Conservation (phyloP, 2,329 filamentous ascomycete genomes). For the Trichoderma pleuroti region DNA sequence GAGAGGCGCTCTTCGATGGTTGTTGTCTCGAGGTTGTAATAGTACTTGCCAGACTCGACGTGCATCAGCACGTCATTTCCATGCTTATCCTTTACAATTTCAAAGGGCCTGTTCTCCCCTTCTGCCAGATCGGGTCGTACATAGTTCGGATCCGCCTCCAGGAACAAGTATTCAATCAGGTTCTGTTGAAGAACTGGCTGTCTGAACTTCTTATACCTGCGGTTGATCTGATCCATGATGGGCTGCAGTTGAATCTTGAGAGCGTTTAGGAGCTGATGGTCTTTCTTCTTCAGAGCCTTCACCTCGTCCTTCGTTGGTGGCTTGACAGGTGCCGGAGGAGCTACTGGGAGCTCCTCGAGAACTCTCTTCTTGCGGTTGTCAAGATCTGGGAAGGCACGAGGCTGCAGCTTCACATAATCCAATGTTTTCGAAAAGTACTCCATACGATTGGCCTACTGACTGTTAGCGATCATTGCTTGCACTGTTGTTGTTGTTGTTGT, state of each 20-base stretch:
- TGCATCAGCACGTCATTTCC: conserved; percentile 75
- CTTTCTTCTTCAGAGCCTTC: conserved; percentile 74
- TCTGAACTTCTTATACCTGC: conserved; percentile 84
- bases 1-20: conserved; percentile 95
- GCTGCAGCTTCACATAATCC: conserved; percentile 72
- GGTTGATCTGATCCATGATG: conserved; percentile 95
- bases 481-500: too few species aligned
- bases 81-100: conserved; percentile 74
- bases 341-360: conserved; percentile 71
- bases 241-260: conserved; percentile 88
- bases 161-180: conserved; percentile 76
- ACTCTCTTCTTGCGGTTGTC: conserved; percentile 81
- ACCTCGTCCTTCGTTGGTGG: conserved; percentile 73
- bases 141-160: conserved; percentile 73
- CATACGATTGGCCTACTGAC: conserved; percentile 53
- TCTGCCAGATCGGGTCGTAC: conserved; percentile 56
- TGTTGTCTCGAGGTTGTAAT: conserved; percentile 89
- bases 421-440: conserved; percentile 78
- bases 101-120: conserved; percentile 66
- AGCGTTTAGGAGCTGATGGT: conserved; percentile 78
- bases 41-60: conserved; percentile 75
- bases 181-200: conserved; percentile 71
- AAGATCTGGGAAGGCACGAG: conserved; percentile 82
- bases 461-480: neutral
- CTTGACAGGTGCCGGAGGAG: conserved; percentile 66